A percentile compares a stretch with the other conserved stretches of the same genome.
Evolutionary conservation across 2,329 filamentous ascomycete genomes (phyloP).

Genomic region (Aspergillus glaucus): DNA sequence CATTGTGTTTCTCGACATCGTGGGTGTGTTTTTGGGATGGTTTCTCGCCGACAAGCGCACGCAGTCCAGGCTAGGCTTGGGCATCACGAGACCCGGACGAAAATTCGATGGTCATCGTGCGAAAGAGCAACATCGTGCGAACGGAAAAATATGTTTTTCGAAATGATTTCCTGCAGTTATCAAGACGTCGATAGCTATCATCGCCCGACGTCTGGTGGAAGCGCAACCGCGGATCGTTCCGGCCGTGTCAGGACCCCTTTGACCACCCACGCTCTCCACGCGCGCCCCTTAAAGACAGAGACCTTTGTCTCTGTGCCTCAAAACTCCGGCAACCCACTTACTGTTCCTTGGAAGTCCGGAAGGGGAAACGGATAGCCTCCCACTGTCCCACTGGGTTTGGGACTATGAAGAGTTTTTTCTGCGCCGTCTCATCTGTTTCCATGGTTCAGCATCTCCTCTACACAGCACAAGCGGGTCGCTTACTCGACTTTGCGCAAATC

Average conservation of each 20-base stretch:
- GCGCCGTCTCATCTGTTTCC: slow-evolving; percentile 32
- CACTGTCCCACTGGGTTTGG: slow-evolving; percentile 11
- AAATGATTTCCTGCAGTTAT: too few relatives aligned
- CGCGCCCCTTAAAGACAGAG: slow-evolving; percentile 4
- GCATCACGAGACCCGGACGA: background rate
- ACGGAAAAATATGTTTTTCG: too few relatives aligned
- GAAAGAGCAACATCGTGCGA: background rate
- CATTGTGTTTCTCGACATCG: background rate
- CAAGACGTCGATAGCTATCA: background rate
- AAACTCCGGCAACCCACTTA: background rate
- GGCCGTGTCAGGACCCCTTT: slow-evolving; percentile 13
- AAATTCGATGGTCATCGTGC: background rate
- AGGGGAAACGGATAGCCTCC: slow-evolving; percentile 5
- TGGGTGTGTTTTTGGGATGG: background rate
- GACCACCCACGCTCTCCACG: background rate
- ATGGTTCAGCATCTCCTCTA: slow-evolving; percentile 29
- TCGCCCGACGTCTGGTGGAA: slow-evolving; percentile 8
- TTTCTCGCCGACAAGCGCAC: background rate
- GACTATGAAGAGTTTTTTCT: slow-evolving; percentile 18
- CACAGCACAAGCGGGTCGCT: slow-evolving; percentile 9
- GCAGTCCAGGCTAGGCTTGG: background rate
- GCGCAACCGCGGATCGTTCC: slow-evolving; percentile 17
- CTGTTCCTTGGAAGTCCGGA: background rate
- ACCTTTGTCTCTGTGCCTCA: slow-evolving; percentile 2
- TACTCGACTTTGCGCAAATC: slow-evolving; percentile 8